A percentile compares a stretch with the other conserved stretches of the same genome.
Conservation (phyloP, 1,284 basidiomycete species). For the Tranzscheliella williamsii region DNA sequence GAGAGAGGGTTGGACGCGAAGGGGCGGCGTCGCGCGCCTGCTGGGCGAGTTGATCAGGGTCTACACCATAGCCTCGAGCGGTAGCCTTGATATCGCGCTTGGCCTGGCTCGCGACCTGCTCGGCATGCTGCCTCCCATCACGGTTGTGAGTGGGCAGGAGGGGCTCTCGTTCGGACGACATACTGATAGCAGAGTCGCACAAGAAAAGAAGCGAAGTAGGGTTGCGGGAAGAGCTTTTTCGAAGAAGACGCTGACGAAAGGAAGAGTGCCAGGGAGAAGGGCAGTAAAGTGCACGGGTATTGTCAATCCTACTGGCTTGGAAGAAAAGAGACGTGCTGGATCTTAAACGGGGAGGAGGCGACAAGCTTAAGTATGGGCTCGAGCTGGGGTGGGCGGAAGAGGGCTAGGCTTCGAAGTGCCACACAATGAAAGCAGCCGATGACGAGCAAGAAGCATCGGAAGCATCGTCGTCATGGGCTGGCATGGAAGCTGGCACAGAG, state of each 20-base stretch:
- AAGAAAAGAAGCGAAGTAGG: no score
- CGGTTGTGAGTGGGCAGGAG: conserved; percentile 32
- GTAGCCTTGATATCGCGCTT: conserved; percentile 31
- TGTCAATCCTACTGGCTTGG: no score
- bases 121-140: conserved; percentile 13
- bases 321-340: no score
- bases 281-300: no score
- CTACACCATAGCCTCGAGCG: conserved; percentile 29
- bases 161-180: conserved; percentile 38
- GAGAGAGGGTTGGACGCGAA: conserved; percentile 30
- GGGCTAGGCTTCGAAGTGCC: no score
- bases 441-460: no score
- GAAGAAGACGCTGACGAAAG: background rate
- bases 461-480: no score
- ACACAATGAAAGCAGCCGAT: no score
- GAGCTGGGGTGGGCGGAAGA: no score
- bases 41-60: conserved; percentile 27
- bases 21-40: conserved; percentile 11
- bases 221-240: background rate
- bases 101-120: conserved; percentile 16
- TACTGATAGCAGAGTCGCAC: conserved; percentile 1
- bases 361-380: no score
- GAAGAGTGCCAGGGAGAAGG: background rate
- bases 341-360: no score
- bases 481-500: no score